Conservation (phyloP, 257 asterid species). For the Lavandula angustifolia region DNA sequence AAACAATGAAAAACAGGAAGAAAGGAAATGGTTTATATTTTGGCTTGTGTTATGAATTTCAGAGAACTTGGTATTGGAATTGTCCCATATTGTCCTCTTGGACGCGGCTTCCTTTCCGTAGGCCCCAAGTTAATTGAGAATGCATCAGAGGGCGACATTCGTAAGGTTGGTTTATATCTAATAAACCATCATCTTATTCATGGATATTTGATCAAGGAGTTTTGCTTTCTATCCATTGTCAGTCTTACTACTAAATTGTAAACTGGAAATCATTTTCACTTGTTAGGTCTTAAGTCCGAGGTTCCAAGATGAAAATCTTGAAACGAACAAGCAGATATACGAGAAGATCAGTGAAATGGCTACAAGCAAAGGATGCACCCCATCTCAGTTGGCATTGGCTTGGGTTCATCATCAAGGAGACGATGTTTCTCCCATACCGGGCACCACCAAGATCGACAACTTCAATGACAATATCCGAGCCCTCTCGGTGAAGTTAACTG, state of each 20-base stretch:
- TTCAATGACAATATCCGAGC: constrained; percentile 43
- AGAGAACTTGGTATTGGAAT: constrained; percentile 50
- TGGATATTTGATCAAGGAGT: too few relatives aligned
- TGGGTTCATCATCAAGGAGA: constrained; percentile 55
- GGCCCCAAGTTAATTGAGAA: constrained; percentile 34
- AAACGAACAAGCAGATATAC: constrained; percentile 37
- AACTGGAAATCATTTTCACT: neutral
- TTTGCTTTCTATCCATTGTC: too few relatives aligned
- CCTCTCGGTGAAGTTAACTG: constrained; percentile 32
- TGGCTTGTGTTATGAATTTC: constrained; percentile 15
- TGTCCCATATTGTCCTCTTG: constrained; percentile 46
- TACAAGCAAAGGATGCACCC: constrained; percentile 42
- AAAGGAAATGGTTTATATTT: too few relatives aligned
- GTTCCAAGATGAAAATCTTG: constrained; percentile 42
- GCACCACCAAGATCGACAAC: constrained; percentile 49
- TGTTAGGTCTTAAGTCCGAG: constrained; percentile 35
- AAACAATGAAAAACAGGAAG: too few relatives aligned
- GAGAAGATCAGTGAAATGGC: constrained; percentile 41
- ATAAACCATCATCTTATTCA: neutral
- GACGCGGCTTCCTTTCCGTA: constrained; percentile 39
- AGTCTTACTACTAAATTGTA: neutral
- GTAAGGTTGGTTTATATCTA: constrained; percentile 32
- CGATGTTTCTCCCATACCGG: constrained; percentile 50
- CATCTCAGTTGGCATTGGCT: constrained; percentile 52
- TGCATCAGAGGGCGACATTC: constrained; percentile 29